Evolutionary conservation across 1,284 basidiomycete genomes (phyloP).

Genomic region (Rhodotorula sp.): DNA sequence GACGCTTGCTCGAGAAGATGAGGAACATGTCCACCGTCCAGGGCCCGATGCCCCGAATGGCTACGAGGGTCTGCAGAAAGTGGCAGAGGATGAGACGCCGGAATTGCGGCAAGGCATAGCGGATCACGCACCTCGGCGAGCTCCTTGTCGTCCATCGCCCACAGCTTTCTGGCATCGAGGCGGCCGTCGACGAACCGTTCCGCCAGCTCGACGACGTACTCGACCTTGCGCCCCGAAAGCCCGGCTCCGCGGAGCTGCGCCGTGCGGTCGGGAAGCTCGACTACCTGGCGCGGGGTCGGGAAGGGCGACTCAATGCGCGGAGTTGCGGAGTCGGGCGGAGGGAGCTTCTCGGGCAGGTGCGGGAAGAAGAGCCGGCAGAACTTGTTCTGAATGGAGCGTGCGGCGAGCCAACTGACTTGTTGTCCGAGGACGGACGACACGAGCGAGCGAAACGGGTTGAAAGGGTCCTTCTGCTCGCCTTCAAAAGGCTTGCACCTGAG

Average conservation of each 20-base stretch:
- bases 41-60: constrained; percentile 73
- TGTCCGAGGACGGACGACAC: constrained; percentile 62
- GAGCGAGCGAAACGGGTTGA: constrained; percentile 70
- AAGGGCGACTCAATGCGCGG: constrained; percentile 56
- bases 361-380: constrained; percentile 76
- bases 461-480: constrained; percentile 55
- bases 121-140: constrained; percentile 54
- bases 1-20: constrained; percentile 78
- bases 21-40: constrained; percentile 59
- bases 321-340: constrained; percentile 11
- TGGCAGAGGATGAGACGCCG: too few relatives aligned
- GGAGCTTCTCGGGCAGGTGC: constrained; percentile 65
- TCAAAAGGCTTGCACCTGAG: constrained; percentile 69
- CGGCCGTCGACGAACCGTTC: constrained; percentile 73
- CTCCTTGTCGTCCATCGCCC: constrained; percentile 69
- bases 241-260: constrained; percentile 67
- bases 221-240: constrained; percentile 75
- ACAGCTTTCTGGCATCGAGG: constrained; percentile 68
- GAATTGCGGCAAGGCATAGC: not conserved
- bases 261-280: constrained; percentile 55
- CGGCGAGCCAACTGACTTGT: constrained; percentile 89
- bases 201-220: constrained; percentile 79
- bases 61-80: constrained; percentile 62
- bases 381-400: constrained; percentile 77
- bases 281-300: constrained; percentile 70